Evolutionary conservation across 1,284 basidiomycete genomes (phyloP).

Genomic region (Ustilago xerochloae): DNA sequence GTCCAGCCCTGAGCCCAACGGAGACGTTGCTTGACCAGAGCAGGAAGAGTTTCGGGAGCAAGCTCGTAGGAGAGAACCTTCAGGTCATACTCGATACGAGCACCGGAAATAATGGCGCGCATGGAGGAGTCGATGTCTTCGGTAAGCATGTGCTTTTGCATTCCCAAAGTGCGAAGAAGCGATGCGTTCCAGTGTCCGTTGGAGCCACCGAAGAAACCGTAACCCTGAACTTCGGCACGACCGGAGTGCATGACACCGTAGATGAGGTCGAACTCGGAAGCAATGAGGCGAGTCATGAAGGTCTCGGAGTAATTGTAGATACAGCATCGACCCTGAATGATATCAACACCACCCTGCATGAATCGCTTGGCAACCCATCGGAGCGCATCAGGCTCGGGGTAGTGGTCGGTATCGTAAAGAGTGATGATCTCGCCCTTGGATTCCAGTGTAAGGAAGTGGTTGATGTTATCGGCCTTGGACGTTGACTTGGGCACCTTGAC

Average conservation of each 20-base stretch:
- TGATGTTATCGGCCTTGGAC: slow-evolving; percentile 61
- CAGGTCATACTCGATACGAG: slow-evolving; percentile 60
- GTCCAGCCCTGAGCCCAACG: slow-evolving; percentile 64
- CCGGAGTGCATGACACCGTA: slow-evolving; percentile 61
- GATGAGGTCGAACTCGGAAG: slow-evolving; percentile 60
- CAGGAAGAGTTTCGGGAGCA: slow-evolving; percentile 55
- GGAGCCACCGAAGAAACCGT: slow-evolving; percentile 61
- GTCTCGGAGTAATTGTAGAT: slow-evolving; percentile 59
- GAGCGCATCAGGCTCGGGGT: slow-evolving; percentile 55
- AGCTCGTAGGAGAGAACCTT: slow-evolving; percentile 57
- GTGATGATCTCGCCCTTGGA: slow-evolving; percentile 55
- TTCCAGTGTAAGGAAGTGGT: slow-evolving; percentile 56
- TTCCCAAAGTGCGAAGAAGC: slow-evolving; percentile 51
- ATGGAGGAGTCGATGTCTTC: slow-evolving; percentile 63
- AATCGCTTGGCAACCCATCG: slow-evolving; percentile 59
- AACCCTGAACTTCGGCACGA: slow-evolving; percentile 55
- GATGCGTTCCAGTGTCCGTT: slow-evolving; percentile 65
- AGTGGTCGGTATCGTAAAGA: slow-evolving; percentile 62
- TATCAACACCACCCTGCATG: slow-evolving; percentile 58
- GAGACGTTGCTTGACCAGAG: slow-evolving; percentile 58
- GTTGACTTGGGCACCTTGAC: slow-evolving; percentile 59
- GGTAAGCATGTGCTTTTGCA: slow-evolving; percentile 61
- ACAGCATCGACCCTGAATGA: slow-evolving; percentile 62
- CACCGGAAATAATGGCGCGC: slow-evolving; percentile 61
- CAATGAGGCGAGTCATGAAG: slow-evolving; percentile 51